Base-by-base conservation (phyloP, 2,329 filamentous ascomycete genomes). In the Pyricularia pennisetigena region DNA sequence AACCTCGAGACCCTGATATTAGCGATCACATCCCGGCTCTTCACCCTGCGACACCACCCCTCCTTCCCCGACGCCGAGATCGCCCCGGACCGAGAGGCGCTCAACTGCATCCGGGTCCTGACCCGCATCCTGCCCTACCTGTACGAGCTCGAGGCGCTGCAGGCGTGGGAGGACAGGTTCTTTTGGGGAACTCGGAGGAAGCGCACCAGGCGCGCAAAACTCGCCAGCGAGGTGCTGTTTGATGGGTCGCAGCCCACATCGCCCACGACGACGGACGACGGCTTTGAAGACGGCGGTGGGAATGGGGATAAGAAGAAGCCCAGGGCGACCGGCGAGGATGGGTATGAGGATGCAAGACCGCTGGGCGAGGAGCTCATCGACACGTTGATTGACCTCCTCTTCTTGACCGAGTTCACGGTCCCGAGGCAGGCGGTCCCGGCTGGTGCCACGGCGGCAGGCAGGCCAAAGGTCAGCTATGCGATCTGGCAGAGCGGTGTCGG, bases 401-500 rank as follows among this genome's bases (percentile, higher is more conserved):
- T 99, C 85, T 97, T 92, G 77, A 89, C 91, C 9, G 92, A 93
- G 68, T 90, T 99, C 74, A 97, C 94, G 0, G 85, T 97, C 20
- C 92, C 94, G 10, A 86, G 84, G 69, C 86, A 91, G 61, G 84
- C 88, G 16, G 32, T 35, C 84, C 20, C 41, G 16, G 16, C 41
- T 8, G 41, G 41, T n/a, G 41, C 41, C 3, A 10, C 41, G 16
- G 20, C 41, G 41, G 16, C 88, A 68, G 87, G 87, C 68, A 93
- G 90, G 75, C 85, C 86, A 71, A 96, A 95, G 77, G 91, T 97
- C 68, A 91, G 90, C 8, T 97, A 95, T 79, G 90, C 93, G 68
- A 98, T 99, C 76, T 99, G 95, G 95, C 93, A 97, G 80, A 98
- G 92, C 75, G 95, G 95, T 65, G 94, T 99, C 32, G 95, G 95